Base-by-base conservation (phyloP, 2,329 filamentous ascomycete species). In the Exophiala alcalophila region DNA sequence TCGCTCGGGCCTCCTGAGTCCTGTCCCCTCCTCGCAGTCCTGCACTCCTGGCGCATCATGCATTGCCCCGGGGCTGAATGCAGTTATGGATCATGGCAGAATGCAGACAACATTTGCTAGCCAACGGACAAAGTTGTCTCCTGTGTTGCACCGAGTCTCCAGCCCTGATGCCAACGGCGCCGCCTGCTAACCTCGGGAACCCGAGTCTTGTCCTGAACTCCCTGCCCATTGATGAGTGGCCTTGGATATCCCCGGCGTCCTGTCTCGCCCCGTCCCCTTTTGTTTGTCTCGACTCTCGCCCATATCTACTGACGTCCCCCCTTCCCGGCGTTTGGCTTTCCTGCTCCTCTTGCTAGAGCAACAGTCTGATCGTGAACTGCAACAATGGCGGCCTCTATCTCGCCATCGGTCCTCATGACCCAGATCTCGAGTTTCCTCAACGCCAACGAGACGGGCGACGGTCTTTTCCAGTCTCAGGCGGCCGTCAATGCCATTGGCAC, bases 371-470 rank as follows among this genome's bases (percentile, higher is more conserved):
- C 37, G 32, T 47, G 34, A 32, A 26, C 37, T 45, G 33, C 49
- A 33, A 44, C 21, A 20, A 56, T 56, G 54, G 54, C 54, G 40
- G 54, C 54, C 24, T 56, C 54, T 12, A 55, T 56, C 47, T 55
- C 52, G 47, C 54, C 54, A 38, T 56, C 54, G 54, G 54, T 56
- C 54, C 53, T 56, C 44, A 54, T 56, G 54, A 56, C 54, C 52
- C 52, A 56, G 39, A 44, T 56, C 18, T 48, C 40, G 21, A 50
- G 44, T 15, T 56, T 53, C 20, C 47, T 56, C 38, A 50, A 53
- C 40, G 31, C 28, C 40, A 51, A 49, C 27, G 48, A 52, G 28
- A 50, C 52, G 30, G 40, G 50, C 23, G 48, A 56, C 50, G 50
- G 42, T 50, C 52, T 56, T 52, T 56, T 55, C 52, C 49, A 52